Conservation (phyloP, 495 filamentous ascomycete species). For the Entonaema liquescens region DNA sequence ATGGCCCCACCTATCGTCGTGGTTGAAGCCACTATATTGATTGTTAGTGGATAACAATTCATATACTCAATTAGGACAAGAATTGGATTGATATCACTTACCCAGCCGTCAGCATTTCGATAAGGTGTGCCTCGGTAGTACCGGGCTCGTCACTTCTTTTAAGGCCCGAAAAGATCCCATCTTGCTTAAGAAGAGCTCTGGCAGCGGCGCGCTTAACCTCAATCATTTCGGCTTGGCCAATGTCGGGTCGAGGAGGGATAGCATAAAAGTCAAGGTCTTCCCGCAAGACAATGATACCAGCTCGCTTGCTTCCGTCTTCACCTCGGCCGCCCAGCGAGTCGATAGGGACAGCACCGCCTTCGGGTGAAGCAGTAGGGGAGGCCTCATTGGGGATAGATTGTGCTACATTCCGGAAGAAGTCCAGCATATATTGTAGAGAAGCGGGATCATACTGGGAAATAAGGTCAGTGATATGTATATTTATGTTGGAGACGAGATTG, state of each 20-base stretch:
- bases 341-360: slow-evolving; percentile 70
- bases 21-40: slow-evolving; percentile 83
- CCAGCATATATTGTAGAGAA: slow-evolving; percentile 98
- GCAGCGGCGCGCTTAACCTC: slow-evolving; percentile 96
- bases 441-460: slow-evolving; percentile 88
- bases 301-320: slow-evolving; percentile 72
- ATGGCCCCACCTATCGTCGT: slow-evolving; percentile 94
- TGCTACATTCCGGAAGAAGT: slow-evolving; percentile 96
- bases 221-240: slow-evolving; percentile 90
- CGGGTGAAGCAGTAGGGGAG: slow-evolving; percentile 67
- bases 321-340: slow-evolving; percentile 53
- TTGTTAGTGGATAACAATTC: slow-evolving; percentile 23
- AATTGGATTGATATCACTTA: slow-evolving; percentile 54
- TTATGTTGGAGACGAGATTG: slow-evolving; percentile 56
- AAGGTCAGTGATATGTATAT: slow-evolving; percentile 67
- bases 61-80: background rate
- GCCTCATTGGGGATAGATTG: slow-evolving; percentile 85
- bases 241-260: slow-evolving; percentile 87
- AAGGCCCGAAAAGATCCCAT: slow-evolving; percentile 95
- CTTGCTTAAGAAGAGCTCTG: slow-evolving; percentile 82
- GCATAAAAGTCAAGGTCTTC: slow-evolving; percentile 98
- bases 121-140: slow-evolving; percentile 97
- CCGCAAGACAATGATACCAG: slow-evolving; percentile 95
- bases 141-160: slow-evolving; percentile 94
- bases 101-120: slow-evolving; percentile 99